Evolutionary conservation across 139 green algal genomes (phyloP).

Genomic region (Chlamydomonas sp.): DNA sequence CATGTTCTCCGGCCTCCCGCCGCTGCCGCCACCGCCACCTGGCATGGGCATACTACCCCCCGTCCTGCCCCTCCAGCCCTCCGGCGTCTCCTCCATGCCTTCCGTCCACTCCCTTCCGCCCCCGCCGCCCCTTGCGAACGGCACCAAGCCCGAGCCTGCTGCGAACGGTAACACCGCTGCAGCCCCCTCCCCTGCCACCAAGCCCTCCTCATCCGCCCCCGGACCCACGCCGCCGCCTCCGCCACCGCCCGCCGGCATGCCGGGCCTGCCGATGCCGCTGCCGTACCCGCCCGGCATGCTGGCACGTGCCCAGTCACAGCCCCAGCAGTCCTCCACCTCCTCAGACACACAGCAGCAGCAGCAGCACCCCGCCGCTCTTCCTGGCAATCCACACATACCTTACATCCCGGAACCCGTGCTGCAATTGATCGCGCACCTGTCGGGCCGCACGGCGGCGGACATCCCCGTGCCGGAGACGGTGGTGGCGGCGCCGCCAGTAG

Average conservation of each 20-base stretch:
- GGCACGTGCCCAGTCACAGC: no score
- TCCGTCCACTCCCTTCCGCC: not conserved
- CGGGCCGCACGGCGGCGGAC: not conserved
- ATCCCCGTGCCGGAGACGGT: constrained; percentile 4
- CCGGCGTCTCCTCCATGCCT: not conserved
- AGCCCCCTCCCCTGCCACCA: no score
- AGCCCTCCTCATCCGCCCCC: no score
- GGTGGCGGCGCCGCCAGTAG: not conserved
- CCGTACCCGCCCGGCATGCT: no score
- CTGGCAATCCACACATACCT: no score
- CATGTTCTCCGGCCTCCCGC: not conserved
- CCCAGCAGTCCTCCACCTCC: no score
- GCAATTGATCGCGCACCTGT: constrained; percentile 37
- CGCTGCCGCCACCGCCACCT: not conserved
- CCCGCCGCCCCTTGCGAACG: not conserved
- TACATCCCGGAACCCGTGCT: constrained; percentile 39
- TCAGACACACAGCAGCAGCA: no score
- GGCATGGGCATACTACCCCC: not conserved
- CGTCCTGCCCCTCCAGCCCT: not conserved
- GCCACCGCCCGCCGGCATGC: not conserved
- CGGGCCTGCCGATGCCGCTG: not conserved
- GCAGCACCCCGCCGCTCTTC: no score
- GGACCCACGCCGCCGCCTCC: no score
- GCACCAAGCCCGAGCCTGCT: not conserved
- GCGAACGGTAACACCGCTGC: no score